phyloP scores from a whole-genome alignment of 208 protist genomes.

The Angomonas deanei region DNA sequence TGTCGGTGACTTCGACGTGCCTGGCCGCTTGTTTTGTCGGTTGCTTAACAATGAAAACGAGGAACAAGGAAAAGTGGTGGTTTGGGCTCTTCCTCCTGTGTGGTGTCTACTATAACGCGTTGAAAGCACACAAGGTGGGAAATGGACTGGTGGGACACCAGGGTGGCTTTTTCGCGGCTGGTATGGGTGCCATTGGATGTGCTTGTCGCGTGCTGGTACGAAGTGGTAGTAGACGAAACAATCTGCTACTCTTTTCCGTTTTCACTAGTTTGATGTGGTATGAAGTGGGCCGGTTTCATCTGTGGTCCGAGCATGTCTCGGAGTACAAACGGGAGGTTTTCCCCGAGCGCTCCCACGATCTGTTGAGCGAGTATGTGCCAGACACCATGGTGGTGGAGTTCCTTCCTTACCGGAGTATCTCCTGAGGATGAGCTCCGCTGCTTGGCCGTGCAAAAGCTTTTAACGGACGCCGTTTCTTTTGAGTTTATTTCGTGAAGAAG shows the following conservation, averaged over 20 bases:
- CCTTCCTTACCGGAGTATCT: slow-evolving; percentile 20
- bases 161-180: slow-evolving; percentile 75
- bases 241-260: slow-evolving; percentile 27
- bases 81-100: slow-evolving; percentile 73
- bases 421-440: too few species aligned
- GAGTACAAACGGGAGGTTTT: slow-evolving; percentile 58
- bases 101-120: slow-evolving; percentile 66
- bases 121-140: slow-evolving; percentile 83
- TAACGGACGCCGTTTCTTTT: neutral
- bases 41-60: slow-evolving; percentile 74
- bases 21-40: slow-evolving; percentile 38
- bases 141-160: slow-evolving; percentile 84
- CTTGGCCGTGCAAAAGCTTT: too few species aligned
- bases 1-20: slow-evolving; percentile 35
- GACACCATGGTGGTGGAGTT: slow-evolving; percentile 28
- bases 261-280: slow-evolving; percentile 76
- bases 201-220: slow-evolving; percentile 39
- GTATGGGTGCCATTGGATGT: slow-evolving; percentile 67
- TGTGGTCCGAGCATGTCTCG: slow-evolving; percentile 67
- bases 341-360: slow-evolving; percentile 55
- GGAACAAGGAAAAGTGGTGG: slow-evolving; percentile 82
- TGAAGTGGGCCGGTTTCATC: slow-evolving; percentile 74
- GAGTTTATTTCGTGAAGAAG: neutral
- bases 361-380: slow-evolving; percentile 74
- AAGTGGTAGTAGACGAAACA: slow-evolving; percentile 26